Conservation (phyloP, 805 yeast genomes). For the Hanseniaspora jakobsenii region DNA sequence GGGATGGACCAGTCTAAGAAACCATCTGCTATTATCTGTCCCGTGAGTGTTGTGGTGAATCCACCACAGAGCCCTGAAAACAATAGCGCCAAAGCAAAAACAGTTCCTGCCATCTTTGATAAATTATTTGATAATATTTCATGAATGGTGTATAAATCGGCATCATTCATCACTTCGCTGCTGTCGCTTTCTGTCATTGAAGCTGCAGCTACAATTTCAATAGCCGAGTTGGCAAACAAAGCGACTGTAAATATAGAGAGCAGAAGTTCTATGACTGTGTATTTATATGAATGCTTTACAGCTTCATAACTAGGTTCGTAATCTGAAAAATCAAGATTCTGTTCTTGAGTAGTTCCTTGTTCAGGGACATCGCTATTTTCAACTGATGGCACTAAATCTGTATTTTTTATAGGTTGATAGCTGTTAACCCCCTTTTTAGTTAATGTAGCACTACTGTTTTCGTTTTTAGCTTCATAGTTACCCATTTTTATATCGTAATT, state of each 20-base stretch:
- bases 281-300: constrained; percentile 65
- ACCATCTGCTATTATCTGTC: constrained; percentile 91
- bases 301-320: constrained; percentile 78
- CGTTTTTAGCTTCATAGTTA: constrained; percentile 28
- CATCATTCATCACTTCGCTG: constrained; percentile 44
- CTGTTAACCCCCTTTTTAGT: too few species aligned
- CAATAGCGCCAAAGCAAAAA: constrained; percentile 73
- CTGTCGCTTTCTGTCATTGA: constrained; percentile 39
- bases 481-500: constrained; percentile 67
- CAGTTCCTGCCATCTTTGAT: constrained; percentile 66
- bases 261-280: constrained; percentile 70
- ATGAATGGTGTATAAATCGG: constrained; percentile 75
- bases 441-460: not conserved
- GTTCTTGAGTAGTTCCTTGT: too few species aligned
- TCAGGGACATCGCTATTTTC: too few species aligned
- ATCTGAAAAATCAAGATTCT: constrained; percentile 29
- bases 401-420: not conserved
- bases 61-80: constrained; percentile 90
- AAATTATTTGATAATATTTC: constrained; percentile 48
- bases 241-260: constrained; percentile 82
- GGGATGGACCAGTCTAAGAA: constrained; percentile 68
- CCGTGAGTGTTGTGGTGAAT: constrained; percentile 86
- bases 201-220: constrained; percentile 85
- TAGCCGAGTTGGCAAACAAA: constrained; percentile 78
- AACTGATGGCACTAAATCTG: constrained; percentile 20